Percentiles rank a stretch among this genome's conserved stretches.
Evolutionary conservation across 2,329 filamentous ascomycete species (phyloP).

Genomic region (Leptographium radiaticola): DNA sequence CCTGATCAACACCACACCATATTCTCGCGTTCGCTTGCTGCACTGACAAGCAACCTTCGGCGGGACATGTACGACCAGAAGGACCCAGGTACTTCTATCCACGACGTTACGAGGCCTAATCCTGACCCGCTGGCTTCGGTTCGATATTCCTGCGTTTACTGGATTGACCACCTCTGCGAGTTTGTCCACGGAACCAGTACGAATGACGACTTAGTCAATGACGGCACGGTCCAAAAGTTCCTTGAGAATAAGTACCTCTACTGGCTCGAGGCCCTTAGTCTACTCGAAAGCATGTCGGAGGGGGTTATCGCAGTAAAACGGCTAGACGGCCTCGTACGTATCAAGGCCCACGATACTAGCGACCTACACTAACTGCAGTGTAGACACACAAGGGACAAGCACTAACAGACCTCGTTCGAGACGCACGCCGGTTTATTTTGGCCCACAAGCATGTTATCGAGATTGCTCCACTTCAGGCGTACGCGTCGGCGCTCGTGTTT

Average conservation of each 20-base stretch:
- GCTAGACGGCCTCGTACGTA: conserved; percentile 6
- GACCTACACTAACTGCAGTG: not conserved
- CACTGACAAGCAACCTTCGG: conserved; percentile 16
- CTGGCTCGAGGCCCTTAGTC: conserved; percentile 29
- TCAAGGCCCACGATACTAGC: not conserved
- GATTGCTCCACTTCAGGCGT: conserved; percentile 17
- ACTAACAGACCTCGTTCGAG: conserved; percentile 12
- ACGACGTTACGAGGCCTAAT: conserved; percentile 11
- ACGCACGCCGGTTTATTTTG: conserved; percentile 19
- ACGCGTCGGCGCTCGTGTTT: conserved; percentile 21
- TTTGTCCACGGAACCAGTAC: conserved; percentile 8
- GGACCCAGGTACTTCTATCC: conserved; percentile 12
- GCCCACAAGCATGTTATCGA: conserved; percentile 8
- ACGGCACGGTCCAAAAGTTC: conserved; percentile 16
- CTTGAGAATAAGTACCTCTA: conserved; percentile 23
- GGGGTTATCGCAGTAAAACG: conserved; percentile 13
- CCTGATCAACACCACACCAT: conserved; percentile 18
- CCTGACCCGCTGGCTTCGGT: conserved; percentile 16
- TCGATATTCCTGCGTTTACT: conserved; percentile 21
- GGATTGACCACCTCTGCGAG: conserved; percentile 19
- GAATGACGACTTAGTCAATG: conserved; percentile 11
- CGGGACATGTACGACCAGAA: conserved; percentile 23
- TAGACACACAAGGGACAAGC: not conserved
- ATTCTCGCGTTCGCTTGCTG: conserved; percentile 20
- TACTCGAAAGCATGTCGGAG: conserved; percentile 15